These are phyloP conservation scores for Podila horticola DNA, from an alignment of 192 early-diverging fungal genomes.

Conservation along the genomic window DNA sequence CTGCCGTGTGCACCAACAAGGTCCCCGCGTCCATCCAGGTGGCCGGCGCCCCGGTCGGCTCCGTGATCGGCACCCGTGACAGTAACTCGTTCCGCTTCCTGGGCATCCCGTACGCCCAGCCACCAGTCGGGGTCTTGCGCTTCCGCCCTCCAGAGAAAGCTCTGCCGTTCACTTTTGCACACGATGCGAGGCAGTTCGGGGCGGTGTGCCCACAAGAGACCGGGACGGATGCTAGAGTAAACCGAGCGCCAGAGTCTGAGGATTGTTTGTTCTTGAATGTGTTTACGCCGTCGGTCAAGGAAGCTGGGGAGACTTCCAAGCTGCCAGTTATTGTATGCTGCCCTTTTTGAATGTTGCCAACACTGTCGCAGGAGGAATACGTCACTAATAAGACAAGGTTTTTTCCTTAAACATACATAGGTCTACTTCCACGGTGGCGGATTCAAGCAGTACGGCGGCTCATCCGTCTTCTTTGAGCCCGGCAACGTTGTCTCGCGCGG, in stretches of 20 bases:
- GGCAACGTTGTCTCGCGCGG: constrained; percentile 19
- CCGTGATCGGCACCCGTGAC: constrained; percentile 20
- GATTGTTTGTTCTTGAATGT: constrained; percentile 33
- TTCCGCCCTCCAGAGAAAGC: constrained; percentile 2
- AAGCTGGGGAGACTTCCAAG: no score
- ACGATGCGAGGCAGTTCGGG: constrained; percentile 3
- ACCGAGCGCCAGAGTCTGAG: constrained; percentile 4
- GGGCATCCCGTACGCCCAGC: constrained; percentile 22
- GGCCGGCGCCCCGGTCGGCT: not conserved
- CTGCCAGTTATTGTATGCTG: constrained; percentile 1
- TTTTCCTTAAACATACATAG: not conserved
- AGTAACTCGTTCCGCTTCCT: constrained; percentile 18
- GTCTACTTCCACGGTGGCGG: constrained; percentile 14
- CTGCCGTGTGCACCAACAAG: not conserved
- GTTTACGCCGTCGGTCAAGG: constrained; percentile 12
- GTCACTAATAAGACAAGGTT: no score
- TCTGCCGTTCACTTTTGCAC: no score
- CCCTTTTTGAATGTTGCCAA: no score
- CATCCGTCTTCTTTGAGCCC: not conserved
- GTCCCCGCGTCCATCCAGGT: not conserved
- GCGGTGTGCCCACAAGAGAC: constrained; percentile 5
- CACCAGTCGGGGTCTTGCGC: constrained; percentile 16
- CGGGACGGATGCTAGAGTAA: not conserved
- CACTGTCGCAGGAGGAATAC: no score
- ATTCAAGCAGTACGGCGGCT: not conserved